Percentiles rank a stretch among this genome's conserved stretches.
Evolutionary conservation across 257 asterid genomes (phyloP).

Genomic region (Datura wrightii): DNA sequence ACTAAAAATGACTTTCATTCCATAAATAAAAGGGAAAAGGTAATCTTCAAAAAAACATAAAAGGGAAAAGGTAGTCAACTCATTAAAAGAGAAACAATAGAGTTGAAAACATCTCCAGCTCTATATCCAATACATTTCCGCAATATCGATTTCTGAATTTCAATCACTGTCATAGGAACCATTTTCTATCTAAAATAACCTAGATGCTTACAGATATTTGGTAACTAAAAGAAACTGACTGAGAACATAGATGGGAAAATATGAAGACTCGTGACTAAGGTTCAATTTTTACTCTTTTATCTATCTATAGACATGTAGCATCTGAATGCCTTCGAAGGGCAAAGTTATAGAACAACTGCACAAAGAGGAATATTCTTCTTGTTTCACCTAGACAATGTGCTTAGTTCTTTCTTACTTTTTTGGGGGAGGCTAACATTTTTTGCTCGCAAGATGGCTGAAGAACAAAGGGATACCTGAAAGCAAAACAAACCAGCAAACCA

Average conservation of each 20-base stretch:
- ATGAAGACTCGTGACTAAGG: background rate
- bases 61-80: background rate
- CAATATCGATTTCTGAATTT: background rate
- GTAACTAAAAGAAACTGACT: conserved; percentile 16
- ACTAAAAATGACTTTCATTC: background rate
- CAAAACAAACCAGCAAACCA: conserved; percentile 85
- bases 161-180: background rate
- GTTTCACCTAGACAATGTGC: background rate
- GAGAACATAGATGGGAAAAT: background rate
- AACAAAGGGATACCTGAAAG: conserved; percentile 61
- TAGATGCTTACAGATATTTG: background rate
- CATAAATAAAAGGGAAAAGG: background rate
- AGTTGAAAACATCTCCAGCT: background rate
- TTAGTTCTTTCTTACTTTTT: background rate
- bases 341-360: background rate
- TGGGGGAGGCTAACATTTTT: background rate
- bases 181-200: background rate
- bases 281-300: background rate
- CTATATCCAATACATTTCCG: background rate
- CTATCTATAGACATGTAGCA: conserved; percentile 14
- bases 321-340: background rate
- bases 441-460: conserved; percentile 15
- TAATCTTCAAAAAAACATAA: no score
- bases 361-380: background rate
- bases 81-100: background rate